Evolutionary conservation across 352 stramenopile genomes (phyloP).

Genomic region (Phytophthora ramorum): DNA sequence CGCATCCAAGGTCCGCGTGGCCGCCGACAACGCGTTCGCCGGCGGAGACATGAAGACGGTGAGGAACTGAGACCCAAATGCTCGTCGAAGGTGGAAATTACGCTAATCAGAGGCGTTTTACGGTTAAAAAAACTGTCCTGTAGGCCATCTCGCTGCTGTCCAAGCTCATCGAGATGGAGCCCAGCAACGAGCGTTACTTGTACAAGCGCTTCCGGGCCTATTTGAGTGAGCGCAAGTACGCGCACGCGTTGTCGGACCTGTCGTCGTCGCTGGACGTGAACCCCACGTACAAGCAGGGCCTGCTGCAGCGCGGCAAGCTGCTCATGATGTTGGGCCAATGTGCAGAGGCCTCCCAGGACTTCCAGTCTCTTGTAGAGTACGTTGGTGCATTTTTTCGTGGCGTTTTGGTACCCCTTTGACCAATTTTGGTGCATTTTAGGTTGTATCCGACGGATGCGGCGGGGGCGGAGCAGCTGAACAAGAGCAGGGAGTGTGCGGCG

Average conservation of each 20-base stretch:
- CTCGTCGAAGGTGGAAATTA: neutral
- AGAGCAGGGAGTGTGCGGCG: conserved; percentile 68
- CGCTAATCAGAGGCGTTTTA: conserved; percentile 1
- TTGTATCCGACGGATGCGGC: conserved; percentile 65
- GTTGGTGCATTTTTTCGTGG: conserved; percentile 13
- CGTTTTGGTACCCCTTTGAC: neutral
- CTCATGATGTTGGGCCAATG: conserved; percentile 85
- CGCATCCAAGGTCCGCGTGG: conserved; percentile 68
- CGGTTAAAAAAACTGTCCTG: neutral
- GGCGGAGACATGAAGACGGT: conserved; percentile 77
- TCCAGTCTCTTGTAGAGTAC: conserved; percentile 60
- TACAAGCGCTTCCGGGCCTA: conserved; percentile 89
- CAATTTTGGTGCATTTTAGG: conserved; percentile 24
- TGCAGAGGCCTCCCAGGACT: conserved; percentile 61
- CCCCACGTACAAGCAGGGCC: conserved; percentile 81
- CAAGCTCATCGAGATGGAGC: conserved; percentile 84
- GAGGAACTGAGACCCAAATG: neutral
- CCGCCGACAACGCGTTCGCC: conserved; percentile 81
- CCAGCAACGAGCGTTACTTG: conserved; percentile 82
- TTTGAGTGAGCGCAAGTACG: conserved; percentile 84
- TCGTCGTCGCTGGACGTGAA: conserved; percentile 77
- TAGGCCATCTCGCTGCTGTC: conserved; percentile 80
- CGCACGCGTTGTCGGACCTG: conserved; percentile 70
- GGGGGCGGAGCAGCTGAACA: conserved; percentile 59
- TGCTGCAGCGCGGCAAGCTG: conserved; percentile 78